Evolutionary conservation across 1,139 yeast species (phyloP).

Genomic region (Yamadazyma buinensis): DNA sequence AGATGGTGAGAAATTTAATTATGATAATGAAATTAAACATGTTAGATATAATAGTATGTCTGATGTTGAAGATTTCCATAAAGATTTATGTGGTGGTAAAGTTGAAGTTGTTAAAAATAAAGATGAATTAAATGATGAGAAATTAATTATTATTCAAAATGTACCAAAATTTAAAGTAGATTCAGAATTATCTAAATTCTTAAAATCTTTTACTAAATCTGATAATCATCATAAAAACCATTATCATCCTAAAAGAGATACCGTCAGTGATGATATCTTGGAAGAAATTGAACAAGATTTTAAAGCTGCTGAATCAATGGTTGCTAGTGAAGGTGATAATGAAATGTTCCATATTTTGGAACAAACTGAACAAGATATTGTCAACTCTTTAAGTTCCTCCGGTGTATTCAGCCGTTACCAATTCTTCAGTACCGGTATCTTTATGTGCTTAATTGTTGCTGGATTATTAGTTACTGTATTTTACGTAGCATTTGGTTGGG

Average conservation of each 20-base stretch:
- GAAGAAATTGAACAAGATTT: conserved; percentile 34
- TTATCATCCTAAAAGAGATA: conserved; percentile 1
- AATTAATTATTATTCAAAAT: conserved; percentile 11
- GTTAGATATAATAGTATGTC: conserved; percentile 26
- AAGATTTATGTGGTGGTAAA: conserved; percentile 7
- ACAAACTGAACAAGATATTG: conserved; percentile 10
- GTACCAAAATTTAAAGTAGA: conserved; percentile 7
- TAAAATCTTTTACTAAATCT: no score
- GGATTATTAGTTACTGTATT: conserved; percentile 50
- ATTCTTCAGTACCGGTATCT: conserved; percentile 55
- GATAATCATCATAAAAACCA: no score
- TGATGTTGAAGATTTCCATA: conserved; percentile 18
- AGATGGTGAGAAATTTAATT: not conserved
- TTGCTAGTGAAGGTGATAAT: conserved; percentile 25
- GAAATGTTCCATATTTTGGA: conserved; percentile 17
- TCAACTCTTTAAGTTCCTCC: not conserved
- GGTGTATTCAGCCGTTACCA: conserved; percentile 39
- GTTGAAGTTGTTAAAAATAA: conserved; percentile 17
- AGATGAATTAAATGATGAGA: conserved; percentile 15
- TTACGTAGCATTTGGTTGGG: conserved; percentile 56
- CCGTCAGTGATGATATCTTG: not conserved
- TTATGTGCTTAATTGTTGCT: conserved; percentile 61
- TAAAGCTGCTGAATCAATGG: conserved; percentile 29
- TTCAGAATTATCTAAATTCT: not conserved
- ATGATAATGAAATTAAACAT: conserved; percentile 18